Conservation (phyloP, 768 basidiomycete species). For the Mycena epipterygia region DNA sequence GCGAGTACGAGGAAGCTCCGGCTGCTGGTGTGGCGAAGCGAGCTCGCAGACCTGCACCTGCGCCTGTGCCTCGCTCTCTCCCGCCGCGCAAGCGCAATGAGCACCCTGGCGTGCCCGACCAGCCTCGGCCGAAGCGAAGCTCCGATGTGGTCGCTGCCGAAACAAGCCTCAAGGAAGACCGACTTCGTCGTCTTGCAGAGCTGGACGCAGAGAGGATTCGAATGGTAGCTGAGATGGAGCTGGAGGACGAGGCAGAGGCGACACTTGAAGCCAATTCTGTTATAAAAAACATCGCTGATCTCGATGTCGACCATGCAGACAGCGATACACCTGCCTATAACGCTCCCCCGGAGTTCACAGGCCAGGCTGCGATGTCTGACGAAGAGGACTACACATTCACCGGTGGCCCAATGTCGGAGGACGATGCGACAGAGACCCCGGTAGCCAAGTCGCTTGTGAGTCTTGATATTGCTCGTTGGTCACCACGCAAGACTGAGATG, state of each 20-base stretch:
- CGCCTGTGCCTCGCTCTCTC: background rate
- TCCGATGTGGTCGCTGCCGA: background rate
- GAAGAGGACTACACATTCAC: background rate
- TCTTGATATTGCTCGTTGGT: no score
- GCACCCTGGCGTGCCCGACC: background rate
- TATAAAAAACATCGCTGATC: background rate
- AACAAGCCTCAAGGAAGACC: background rate
- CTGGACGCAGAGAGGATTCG: background rate
- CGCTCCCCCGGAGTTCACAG: background rate
- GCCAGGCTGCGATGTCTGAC: background rate
- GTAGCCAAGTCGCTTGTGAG: no score
- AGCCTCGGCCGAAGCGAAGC: background rate
- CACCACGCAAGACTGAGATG: no score
- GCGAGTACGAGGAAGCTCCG: background rate
- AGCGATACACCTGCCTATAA: no score
- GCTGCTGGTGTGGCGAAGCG: background rate
- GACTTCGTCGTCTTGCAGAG: background rate
- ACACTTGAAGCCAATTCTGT: background rate
- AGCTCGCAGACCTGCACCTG: background rate
- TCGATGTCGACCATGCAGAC: background rate
- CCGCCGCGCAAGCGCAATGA: background rate
- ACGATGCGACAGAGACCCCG: no score
- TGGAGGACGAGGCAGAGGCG: background rate
- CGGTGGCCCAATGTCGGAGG: no score
- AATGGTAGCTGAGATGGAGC: background rate